These are phyloP conservation scores for Strobilomyces dryophilus DNA, from an alignment of 768 basidiomycete species.

Conservation along the genomic window DNA sequence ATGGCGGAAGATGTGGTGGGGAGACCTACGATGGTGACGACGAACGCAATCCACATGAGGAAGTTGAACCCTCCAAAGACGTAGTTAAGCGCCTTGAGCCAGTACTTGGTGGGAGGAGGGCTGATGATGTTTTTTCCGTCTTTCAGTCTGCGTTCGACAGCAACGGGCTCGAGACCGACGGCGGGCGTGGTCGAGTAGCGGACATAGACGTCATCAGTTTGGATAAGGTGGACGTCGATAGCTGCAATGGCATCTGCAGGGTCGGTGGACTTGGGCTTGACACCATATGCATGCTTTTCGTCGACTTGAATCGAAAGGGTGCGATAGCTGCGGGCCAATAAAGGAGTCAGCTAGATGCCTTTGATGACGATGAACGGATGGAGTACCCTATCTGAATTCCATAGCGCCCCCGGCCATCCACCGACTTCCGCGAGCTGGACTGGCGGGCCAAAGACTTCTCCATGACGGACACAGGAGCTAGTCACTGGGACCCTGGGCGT, in stretches of 20 bases:
- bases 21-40: slow-evolving; percentile 40
- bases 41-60: slow-evolving; percentile 51
- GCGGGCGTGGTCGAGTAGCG: slow-evolving; percentile 41
- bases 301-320: slow-evolving; percentile 45
- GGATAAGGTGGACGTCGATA: slow-evolving; percentile 47
- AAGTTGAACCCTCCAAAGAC: slow-evolving; percentile 57
- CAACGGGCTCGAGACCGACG: slow-evolving; percentile 44
- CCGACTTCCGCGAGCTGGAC: slow-evolving; percentile 11
- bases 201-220: slow-evolving; percentile 38
- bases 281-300: slow-evolving; percentile 20
- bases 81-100: slow-evolving; percentile 48
- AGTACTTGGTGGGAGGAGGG: slow-evolving; percentile 44
- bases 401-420: slow-evolving; percentile 19
- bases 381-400: slow-evolving; percentile 31
- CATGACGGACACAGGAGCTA: slow-evolving; percentile 8
- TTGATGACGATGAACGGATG: background rate
- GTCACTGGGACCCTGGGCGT: background rate
- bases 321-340: slow-evolving; percentile 30
- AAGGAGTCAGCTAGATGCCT: background rate
- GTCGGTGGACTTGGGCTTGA: slow-evolving; percentile 23
- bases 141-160: slow-evolving; percentile 37
- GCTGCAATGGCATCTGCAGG: slow-evolving; percentile 38
- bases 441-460: slow-evolving; percentile 13
- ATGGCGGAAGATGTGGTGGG: background rate
- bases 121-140: slow-evolving; percentile 48